Evolutionary conservation across 2,329 filamentous ascomycete genomes (phyloP).

Genomic region (Arthrinium phaeospermum): DNA sequence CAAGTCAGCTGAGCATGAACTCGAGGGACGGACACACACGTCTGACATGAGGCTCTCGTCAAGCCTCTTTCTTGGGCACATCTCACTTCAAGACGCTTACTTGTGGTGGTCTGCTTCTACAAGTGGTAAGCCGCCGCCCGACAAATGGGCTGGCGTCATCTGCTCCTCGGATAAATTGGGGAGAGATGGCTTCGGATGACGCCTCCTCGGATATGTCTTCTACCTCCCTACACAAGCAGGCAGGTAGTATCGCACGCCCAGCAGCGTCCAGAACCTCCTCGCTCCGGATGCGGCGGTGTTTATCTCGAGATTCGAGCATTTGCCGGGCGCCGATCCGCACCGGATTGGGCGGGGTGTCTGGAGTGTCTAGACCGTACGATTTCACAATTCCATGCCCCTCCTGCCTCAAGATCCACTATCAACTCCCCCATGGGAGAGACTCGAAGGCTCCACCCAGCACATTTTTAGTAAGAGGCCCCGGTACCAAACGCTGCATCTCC

Average conservation of each 20-base stretch:
- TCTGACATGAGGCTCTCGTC: constrained; percentile 4
- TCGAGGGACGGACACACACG: neutral
- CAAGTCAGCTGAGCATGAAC: neutral
- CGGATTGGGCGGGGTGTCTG: constrained; percentile 2
- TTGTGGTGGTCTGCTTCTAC: neutral
- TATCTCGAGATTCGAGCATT: neutral
- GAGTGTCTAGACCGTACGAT: constrained; percentile 14
- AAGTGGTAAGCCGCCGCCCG: neutral
- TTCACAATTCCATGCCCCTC: neutral
- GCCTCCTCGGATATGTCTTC: neutral
- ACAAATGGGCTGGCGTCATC: neutral
- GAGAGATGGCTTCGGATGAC: neutral
- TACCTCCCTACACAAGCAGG: neutral
- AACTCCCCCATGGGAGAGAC: neutral
- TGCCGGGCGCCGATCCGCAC: constrained; percentile 19
- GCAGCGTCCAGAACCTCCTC: neutral
- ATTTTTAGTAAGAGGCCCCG: neutral
- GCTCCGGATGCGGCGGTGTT: constrained; percentile 4
- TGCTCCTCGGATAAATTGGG: neutral
- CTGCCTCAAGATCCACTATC: neutral
- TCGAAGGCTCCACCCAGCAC: neutral
- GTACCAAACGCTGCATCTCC: neutral
- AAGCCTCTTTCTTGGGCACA: neutral
- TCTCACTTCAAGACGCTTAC: neutral
- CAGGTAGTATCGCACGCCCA: neutral